A percentile compares a stretch with the other conserved stretches of the same genome.
Evolutionary conservation across 2,329 filamentous ascomycete species (phyloP).

Genomic region (Diplodia mutila): DNA sequence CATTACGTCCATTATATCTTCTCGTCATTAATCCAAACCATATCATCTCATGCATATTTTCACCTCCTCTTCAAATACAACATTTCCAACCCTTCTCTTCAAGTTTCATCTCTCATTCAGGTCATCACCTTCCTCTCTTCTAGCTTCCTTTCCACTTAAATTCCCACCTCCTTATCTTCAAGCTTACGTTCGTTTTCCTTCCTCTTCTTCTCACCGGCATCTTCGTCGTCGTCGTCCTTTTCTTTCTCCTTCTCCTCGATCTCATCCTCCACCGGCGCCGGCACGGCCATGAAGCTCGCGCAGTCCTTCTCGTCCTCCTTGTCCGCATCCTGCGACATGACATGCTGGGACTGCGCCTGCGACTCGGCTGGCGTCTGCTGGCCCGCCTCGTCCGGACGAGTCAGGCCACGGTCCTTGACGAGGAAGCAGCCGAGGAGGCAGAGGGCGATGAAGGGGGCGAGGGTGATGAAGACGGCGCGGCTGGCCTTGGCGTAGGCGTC

Average conservation of each 20-base stretch:
- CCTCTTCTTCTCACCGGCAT: not conserved
- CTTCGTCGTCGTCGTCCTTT: not conserved
- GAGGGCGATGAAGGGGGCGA: slow-evolving; percentile 24
- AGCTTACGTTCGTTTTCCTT: not conserved
- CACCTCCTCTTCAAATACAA: not conserved
- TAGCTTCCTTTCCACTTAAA: not conserved
- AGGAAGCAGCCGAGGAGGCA: slow-evolving; percentile 26
- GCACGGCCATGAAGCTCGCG: slow-evolving; percentile 5
- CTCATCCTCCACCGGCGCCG: slow-evolving; percentile 12
- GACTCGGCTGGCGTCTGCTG: slow-evolving; percentile 1
- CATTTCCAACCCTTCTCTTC: not conserved
- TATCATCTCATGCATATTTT: not conserved
- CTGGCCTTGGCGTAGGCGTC: slow-evolving; percentile 26
- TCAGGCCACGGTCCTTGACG: slow-evolving; percentile 25
- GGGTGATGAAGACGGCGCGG: slow-evolving; percentile 26
- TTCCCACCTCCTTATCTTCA: not conserved
- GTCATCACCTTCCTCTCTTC: not conserved
- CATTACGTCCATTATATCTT: not conserved
- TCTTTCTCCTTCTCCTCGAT: not conserved
- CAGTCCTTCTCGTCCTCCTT: slow-evolving; percentile 14
- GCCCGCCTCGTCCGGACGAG: slow-evolving; percentile 18
- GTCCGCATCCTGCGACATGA: not conserved
- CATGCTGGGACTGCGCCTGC: not conserved
- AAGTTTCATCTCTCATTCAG: not conserved
- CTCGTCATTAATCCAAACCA: not conserved